A percentile compares a stretch with the other conserved stretches of the same genome.
phyloP scores from a whole-genome alignment of 2,329 filamentous ascomycete genomes.

The Monilinia fructicola region DNA sequence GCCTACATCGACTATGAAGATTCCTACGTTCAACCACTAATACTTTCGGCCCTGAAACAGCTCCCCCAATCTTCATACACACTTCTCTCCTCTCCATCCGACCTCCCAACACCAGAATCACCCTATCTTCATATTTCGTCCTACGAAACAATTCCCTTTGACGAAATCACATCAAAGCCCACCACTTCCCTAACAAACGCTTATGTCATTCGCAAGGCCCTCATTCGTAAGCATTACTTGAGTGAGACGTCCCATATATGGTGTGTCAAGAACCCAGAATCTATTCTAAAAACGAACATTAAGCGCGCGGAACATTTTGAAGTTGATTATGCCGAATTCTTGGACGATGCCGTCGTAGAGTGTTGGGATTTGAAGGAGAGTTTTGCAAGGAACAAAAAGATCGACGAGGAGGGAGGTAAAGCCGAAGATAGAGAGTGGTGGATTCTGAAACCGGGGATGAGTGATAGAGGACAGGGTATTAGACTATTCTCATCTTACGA shows the following conservation, averaged over 20 bases:
- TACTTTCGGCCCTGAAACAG: conserved; percentile 68
- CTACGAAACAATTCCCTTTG: conserved; percentile 88
- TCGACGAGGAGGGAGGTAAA: conserved; percentile 53
- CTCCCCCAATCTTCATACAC: conserved; percentile 57
- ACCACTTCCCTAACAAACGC: conserved; percentile 72
- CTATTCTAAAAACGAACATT: conserved; percentile 66
- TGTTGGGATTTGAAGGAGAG: conserved; percentile 83
- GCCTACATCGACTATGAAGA: conserved; percentile 84
- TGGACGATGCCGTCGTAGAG: conserved; percentile 90
- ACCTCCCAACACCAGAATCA: conserved; percentile 29
- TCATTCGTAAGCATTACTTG: conserved; percentile 95
- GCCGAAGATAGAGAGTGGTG: conserved; percentile 72
- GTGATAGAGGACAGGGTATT: conserved; percentile 91
- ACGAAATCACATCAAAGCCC: conserved; percentile 64
- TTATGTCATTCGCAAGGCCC: conserved; percentile 92
- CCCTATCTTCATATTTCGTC: conserved; percentile 70
- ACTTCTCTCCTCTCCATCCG: conserved; percentile 52
- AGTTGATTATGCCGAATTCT: conserved; percentile 92
- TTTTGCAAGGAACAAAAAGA: conserved; percentile 64
- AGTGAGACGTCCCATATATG: conserved; percentile 80
- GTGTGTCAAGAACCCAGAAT: conserved; percentile 77
- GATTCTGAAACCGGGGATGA: conserved; percentile 98
- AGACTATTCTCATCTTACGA: conserved; percentile 82
- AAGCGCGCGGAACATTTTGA: conserved; percentile 84
- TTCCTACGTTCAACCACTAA: conserved; percentile 82